These are phyloP conservation scores for Noccaea bulbosa DNA, from an alignment of 345 rosid species.

Conservation along the genomic window DNA sequence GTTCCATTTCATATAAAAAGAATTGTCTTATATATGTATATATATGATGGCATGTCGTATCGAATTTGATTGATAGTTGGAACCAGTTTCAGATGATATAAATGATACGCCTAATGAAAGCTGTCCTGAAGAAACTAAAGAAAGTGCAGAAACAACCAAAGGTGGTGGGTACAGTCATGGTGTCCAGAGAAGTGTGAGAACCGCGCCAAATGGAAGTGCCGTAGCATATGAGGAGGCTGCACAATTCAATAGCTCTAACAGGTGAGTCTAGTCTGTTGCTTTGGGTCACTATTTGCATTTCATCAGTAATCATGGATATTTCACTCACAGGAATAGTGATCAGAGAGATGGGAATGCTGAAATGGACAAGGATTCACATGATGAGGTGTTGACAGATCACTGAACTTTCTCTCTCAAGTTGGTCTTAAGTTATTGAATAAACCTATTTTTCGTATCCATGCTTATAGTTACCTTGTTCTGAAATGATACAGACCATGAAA, in stretches of 20 bases:
- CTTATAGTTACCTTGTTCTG: constrained; percentile 36
- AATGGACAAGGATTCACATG: constrained; percentile 49
- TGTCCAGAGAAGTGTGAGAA: constrained; percentile 36
- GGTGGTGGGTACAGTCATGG: constrained; percentile 39
- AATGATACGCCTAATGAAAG: constrained; percentile 39
- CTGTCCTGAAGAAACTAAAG: constrained; percentile 41
- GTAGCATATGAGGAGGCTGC: constrained; percentile 41
- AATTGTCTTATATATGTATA: background rate
- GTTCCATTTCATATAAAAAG: constrained; percentile 5
- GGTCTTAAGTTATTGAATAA: constrained; percentile 3
- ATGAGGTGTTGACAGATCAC: constrained; percentile 50
- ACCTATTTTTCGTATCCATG: constrained; percentile 10
- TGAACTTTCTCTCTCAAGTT: constrained; percentile 24
- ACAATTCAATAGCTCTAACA: constrained; percentile 37
- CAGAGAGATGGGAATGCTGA: constrained; percentile 41
- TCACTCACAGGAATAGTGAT: constrained; percentile 48
- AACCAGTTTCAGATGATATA: constrained; percentile 50
- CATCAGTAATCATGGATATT: background rate
- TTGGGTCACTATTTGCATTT: constrained; percentile 16
- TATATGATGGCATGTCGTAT: background rate
- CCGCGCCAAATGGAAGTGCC: constrained; percentile 47
- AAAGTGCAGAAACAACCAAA: constrained; percentile 31
- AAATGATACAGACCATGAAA: constrained; percentile 50
- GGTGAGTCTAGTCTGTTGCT: constrained; percentile 51
- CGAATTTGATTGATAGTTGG: background rate